A percentile compares a stretch with the other conserved stretches of the same genome.
These are phyloP conservation scores for Nidula niveotomentosa DNA, from an alignment of 1,284 basidiomycete genomes.

Conservation along the genomic window DNA sequence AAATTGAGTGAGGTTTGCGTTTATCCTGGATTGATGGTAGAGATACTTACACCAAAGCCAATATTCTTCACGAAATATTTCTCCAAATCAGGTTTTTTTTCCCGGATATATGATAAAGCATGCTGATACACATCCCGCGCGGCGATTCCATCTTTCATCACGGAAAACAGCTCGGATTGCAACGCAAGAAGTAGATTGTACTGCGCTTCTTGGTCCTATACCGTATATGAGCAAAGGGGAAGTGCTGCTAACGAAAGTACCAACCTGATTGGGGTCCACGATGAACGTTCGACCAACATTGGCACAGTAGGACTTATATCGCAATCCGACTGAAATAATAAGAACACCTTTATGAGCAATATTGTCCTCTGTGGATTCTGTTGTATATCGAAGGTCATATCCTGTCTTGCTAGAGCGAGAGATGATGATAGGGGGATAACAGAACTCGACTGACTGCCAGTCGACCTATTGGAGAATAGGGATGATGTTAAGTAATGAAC, in stretches of 20 bases:
- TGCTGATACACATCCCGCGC: constrained; percentile 83
- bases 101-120: constrained; percentile 71
- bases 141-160: constrained; percentile 81
- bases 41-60: constrained; percentile 77
- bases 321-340: constrained; percentile 85
- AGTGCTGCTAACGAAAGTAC: constrained; percentile 13
- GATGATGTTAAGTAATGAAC: not conserved
- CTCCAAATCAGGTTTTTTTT: constrained; percentile 82
- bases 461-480: constrained; percentile 61
- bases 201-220: constrained; percentile 85
- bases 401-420: constrained; percentile 80
- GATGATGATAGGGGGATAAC: constrained; percentile 95
- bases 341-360: constrained; percentile 93
- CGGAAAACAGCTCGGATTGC: constrained; percentile 75
- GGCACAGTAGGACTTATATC: constrained; percentile 92
- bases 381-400: constrained; percentile 88
- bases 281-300: constrained; percentile 94
- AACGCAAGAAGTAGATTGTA: constrained; percentile 81
- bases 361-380: constrained; percentile 81
- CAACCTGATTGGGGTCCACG: constrained; percentile 87
- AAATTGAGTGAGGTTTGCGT: not conserved
- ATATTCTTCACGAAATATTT: constrained; percentile 87
- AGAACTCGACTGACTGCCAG: constrained; percentile 87
- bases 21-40: not conserved
- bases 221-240: constrained; percentile 5